These are phyloP conservation scores for Phenoliferia sp. DNA, from an alignment of 1,284 basidiomycete species.

Conservation along the genomic window DNA sequence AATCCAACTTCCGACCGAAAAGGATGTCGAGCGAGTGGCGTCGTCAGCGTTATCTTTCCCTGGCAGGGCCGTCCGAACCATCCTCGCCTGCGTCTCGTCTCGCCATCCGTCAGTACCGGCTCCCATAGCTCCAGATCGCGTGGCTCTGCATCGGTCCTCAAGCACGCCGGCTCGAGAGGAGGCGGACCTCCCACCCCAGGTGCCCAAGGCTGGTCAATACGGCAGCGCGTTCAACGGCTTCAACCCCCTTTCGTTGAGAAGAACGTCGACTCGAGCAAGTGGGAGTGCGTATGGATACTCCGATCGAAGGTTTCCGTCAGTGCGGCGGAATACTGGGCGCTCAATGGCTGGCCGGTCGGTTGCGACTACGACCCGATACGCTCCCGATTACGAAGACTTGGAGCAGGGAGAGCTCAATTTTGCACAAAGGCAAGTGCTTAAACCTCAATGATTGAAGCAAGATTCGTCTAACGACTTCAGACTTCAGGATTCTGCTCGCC, in stretches of 20 bases:
- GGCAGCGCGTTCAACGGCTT: slow-evolving; percentile 3
- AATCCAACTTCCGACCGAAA: slow-evolving; percentile 73
- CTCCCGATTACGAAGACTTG: slow-evolving; percentile 33
- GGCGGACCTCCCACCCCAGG: not conserved
- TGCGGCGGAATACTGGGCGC: not conserved
- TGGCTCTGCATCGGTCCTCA: not conserved
- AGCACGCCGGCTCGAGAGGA: not conserved
- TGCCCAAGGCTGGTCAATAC: not conserved
- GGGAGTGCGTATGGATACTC: not conserved
- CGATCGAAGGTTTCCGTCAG: not conserved
- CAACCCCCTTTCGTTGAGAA: not conserved
- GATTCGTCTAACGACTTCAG: not conserved
- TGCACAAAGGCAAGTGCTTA: slow-evolving; percentile 56
- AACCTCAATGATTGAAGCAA: not conserved
- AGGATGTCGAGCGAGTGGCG: slow-evolving; percentile 43
- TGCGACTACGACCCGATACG: slow-evolving; percentile 26
- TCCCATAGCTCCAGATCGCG: not conserved
- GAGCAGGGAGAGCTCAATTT: slow-evolving; percentile 52
- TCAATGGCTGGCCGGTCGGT: not conserved
- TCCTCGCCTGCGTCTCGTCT: not conserved
- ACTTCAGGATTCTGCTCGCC: slow-evolving; percentile 64
- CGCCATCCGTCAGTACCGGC: not conserved
- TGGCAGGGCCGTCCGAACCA: not conserved
- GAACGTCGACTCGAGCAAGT: not conserved
- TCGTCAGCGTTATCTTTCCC: not conserved